Conservation (phyloP, 176 grass and related monocot species). For the Lolium multiflorum region DNA sequence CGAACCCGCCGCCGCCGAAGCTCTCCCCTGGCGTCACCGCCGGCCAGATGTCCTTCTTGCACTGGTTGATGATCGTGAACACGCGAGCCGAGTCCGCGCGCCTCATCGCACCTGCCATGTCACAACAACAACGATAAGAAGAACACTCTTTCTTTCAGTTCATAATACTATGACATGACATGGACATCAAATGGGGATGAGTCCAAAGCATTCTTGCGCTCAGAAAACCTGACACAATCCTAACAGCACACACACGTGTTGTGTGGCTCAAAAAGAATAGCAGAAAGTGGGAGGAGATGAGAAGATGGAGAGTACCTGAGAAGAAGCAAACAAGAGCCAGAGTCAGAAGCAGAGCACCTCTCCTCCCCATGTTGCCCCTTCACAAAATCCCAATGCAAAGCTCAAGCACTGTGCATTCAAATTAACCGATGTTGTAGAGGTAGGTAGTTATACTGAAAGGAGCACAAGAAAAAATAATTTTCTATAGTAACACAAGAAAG, state of each 20-base stretch:
- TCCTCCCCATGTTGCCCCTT: constrained; percentile 32
- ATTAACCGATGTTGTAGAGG: not conserved
- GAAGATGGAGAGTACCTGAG: constrained; percentile 39
- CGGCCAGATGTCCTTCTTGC: constrained; percentile 84
- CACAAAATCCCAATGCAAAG: not conserved
- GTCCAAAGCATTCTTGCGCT: not conserved
- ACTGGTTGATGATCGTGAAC: constrained; percentile 86
- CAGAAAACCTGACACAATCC: not conserved
- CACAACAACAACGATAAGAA: not conserved
- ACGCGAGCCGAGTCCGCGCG: constrained; percentile 44
- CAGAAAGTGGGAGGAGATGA: not conserved
- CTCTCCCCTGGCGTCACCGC: constrained; percentile 62
- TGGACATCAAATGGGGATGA: not conserved
- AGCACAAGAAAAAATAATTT: not conserved
- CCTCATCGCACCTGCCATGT: not conserved
- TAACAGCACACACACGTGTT: not conserved
- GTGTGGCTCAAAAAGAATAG: not conserved
- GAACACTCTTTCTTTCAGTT: not conserved
- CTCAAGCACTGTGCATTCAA: not conserved
- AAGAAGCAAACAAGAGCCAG: constrained; percentile 46
- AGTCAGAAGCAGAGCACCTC: constrained; percentile 25
- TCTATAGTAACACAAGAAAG: not conserved
- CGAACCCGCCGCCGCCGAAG: constrained; percentile 77
- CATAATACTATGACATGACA: not conserved
- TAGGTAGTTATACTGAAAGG: constrained; percentile 6